Base-by-base conservation (phyloP, 352 stramenopile species). In the Globisporangium viniferum region DNA sequence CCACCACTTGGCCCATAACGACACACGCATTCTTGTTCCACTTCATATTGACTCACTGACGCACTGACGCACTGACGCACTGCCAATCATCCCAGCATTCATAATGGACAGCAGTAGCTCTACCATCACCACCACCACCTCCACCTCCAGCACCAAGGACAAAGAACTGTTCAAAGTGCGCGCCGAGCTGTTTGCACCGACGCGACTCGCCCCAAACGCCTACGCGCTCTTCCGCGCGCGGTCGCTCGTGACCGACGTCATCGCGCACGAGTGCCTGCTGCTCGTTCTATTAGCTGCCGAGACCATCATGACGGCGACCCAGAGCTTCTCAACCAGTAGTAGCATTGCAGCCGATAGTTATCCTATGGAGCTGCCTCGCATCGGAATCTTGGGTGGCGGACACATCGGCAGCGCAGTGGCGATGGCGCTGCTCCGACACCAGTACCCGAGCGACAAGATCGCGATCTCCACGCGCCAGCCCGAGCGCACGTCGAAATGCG, bases 401-500 rank as follows among this genome's bases (percentile, higher is more conserved):
- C 71, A 77, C 62, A 76, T 92, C 2, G 84, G 82, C 46, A 77
- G 72, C 22, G 72, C 82, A 2, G 67, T 91, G 15, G 66, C 75
- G 18, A 78, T 89, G 74, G 72, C 78, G 8, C 65, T 92, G 31
- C 68, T 92, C 9, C 66, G 55, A 0, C 70, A 81, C 48, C 64
- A 67, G 44, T 92, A 84, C 64, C 74, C 73, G 15, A 46, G 71
- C 1, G 57, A 78, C 0, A 46, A 62, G 0, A 70, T 92, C 31
- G 68, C 71, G 24, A 67, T 92, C 20, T 90, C 82, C 1, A 91
- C 82, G 15, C 80, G 84, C 7, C 80, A 91, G 67, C 81, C 84
- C 3, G 78, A 92, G 24, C 71, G 79, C 0, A 60, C 80, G 2
- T 77, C 75, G 1, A 77, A 74, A 24, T 86, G 77, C 36, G 73